phyloP scores from a whole-genome alignment of 257 asterid genomes.

The Voacanga thouarsii region DNA sequence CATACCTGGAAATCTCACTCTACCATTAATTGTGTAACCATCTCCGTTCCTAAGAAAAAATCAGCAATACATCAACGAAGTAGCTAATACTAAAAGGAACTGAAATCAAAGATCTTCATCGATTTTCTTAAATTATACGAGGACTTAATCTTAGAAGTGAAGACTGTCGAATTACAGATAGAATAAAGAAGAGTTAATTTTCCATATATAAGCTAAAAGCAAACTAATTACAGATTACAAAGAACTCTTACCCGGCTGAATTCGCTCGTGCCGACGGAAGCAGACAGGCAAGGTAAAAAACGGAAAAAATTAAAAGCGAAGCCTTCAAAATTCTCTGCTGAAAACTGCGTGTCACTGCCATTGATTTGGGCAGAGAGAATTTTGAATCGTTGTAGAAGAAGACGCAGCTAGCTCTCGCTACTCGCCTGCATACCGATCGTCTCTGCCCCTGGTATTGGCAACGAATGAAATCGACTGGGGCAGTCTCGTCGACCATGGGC shows the following conservation, averaged over 20 bases:
- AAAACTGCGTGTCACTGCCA: slow-evolving; percentile 7
- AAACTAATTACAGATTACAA: not conserved
- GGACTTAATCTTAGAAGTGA: not conserved
- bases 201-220: not conserved
- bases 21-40: slow-evolving; percentile 37
- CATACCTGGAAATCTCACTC: slow-evolving; percentile 38
- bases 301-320: slow-evolving; percentile 11
- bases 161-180: not conserved
- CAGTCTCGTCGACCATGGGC: not conserved
- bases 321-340: slow-evolving; percentile 5
- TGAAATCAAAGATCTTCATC: not conserved
- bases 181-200: not conserved
- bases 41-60: slow-evolving; percentile 24
- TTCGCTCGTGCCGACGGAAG: slow-evolving; percentile 20
- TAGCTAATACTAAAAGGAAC: not conserved
- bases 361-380: not conserved
- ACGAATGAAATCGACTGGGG: not conserved
- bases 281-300: slow-evolving; percentile 13
- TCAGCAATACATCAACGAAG: not conserved
- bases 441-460: not conserved
- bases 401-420: not conserved
- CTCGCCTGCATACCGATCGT: not conserved
- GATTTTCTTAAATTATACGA: not conserved
- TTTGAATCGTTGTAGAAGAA: not conserved
- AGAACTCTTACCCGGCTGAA: slow-evolving; percentile 26